These are phyloP conservation scores for Phytophthora pinifolia DNA, from an alignment of 352 stramenopile species.

Conservation along the genomic window DNA sequence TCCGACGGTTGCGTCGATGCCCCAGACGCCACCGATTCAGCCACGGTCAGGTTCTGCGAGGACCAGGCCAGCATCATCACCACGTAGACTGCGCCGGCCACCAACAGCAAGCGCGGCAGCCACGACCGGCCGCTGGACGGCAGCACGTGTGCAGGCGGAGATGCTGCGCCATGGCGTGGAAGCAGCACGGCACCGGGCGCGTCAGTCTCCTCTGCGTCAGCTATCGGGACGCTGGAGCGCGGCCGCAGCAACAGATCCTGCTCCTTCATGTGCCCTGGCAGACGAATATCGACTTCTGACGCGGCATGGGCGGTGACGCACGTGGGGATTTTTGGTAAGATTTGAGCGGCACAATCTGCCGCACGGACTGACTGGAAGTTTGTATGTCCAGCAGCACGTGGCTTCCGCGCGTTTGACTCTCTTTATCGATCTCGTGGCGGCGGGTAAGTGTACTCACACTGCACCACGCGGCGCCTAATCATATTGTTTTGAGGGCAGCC, in stretches of 20 bases:
- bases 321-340: no score
- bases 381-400: no score
- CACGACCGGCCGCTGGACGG: constrained; percentile 12
- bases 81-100: constrained; percentile 24
- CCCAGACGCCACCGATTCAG: constrained; percentile 10
- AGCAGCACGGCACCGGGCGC: constrained; percentile 1
- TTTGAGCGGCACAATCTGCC: no score
- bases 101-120: constrained; percentile 23
- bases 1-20: background rate
- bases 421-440: no score
- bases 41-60: constrained; percentile 20
- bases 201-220: background rate
- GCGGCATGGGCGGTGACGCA: no score
- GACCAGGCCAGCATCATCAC: constrained; percentile 31
- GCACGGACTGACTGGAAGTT: no score
- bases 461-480: no score
- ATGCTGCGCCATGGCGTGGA: constrained; percentile 3
- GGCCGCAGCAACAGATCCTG: constrained; percentile 20
- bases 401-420: no score
- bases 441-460: no score
- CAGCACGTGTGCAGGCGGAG: constrained; percentile 4
- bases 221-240: constrained; percentile 12
- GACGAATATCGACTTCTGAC: no score
- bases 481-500: background rate
- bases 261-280: constrained; percentile 18